A percentile compares a stretch with the other conserved stretches of the same genome.
Conservation (phyloP, 1,139 yeast genomes). For the Suhomyces anneliseae region DNA sequence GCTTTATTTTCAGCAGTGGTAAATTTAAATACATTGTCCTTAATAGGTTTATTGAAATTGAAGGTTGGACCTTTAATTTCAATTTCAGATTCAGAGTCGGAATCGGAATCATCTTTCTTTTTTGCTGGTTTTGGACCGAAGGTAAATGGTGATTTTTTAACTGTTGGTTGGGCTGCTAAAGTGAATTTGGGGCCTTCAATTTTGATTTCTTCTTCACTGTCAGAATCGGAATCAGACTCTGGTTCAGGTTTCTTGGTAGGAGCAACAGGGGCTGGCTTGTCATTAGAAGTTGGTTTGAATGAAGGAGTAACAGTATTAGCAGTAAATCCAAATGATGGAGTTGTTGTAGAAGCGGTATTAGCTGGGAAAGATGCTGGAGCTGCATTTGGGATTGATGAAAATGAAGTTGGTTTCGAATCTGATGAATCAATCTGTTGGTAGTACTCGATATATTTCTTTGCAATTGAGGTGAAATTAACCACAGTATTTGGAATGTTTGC, state of each 20-base stretch:
- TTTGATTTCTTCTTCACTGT: slow-evolving; percentile 43
- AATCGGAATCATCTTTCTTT: slow-evolving; percentile 38
- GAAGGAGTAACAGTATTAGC: slow-evolving; percentile 3
- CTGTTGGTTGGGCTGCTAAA: slow-evolving; percentile 51
- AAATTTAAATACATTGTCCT: slow-evolving; percentile 52
- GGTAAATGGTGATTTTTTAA: slow-evolving; percentile 59
- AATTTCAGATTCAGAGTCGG: slow-evolving; percentile 55
- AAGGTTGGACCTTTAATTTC: slow-evolving; percentile 69
- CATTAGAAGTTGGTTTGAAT: not conserved
- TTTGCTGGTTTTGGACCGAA: slow-evolving; percentile 46
- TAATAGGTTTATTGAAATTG: slow-evolving; percentile 48
- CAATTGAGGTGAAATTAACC: slow-evolving; percentile 57
- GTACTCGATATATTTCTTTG: slow-evolving; percentile 62
- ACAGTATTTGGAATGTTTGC: slow-evolving; percentile 47
- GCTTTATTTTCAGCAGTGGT: slow-evolving; percentile 2
- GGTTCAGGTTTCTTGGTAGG: slow-evolving; percentile 8
- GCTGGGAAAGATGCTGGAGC: not conserved
- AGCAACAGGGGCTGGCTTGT: not conserved
- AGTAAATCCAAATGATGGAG: not conserved
- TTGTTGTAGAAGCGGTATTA: not conserved
- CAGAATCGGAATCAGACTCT: slow-evolving; percentile 30
- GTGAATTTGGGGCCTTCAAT: slow-evolving; percentile 69
- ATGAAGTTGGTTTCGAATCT: slow-evolving; percentile 2
- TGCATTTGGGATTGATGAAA: not conserved
- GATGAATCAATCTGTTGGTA: slow-evolving; percentile 40